phyloP scores from a whole-genome alignment of 371 early-diverging fungal genomes.

The Rhizopus sp. region DNA sequence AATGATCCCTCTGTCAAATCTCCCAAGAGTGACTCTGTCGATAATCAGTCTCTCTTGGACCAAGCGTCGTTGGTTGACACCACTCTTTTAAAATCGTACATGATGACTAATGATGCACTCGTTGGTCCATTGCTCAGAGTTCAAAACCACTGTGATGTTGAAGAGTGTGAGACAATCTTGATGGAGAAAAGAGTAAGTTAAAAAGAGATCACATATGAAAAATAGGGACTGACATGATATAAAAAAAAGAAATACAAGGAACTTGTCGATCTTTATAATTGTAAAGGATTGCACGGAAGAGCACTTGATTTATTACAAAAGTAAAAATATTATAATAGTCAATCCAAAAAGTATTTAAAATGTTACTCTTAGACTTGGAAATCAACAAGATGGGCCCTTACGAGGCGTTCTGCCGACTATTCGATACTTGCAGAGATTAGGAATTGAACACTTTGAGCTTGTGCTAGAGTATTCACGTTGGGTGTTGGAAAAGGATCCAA shows the following conservation, averaged over 20 bases:
- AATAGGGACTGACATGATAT: constrained; percentile 2
- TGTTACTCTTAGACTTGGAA: constrained; percentile 39
- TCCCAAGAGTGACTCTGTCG: constrained; percentile 12
- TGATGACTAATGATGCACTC: constrained; percentile 39
- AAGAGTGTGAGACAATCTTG: constrained; percentile 79
- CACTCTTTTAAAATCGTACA: constrained; percentile 69
- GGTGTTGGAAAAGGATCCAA: constrained; percentile 71
- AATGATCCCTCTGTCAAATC: constrained; percentile 18
- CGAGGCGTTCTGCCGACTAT: constrained; percentile 70
- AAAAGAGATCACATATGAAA: neutral
- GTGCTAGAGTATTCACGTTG: constrained; percentile 80
- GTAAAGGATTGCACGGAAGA: constrained; percentile 84
- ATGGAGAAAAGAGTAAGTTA: constrained; percentile 61
- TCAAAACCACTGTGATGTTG: constrained; percentile 84
- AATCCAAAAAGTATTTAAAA: constrained; percentile 5
- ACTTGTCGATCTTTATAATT: constrained; percentile 87
- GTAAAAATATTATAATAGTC: constrained; percentile 19
- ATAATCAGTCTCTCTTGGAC: constrained; percentile 46
- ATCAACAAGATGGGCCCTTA: constrained; percentile 55
- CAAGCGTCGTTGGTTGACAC: constrained; percentile 88
- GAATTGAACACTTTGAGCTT: constrained; percentile 74
- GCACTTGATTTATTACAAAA: constrained; percentile 79
- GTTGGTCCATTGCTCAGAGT: constrained; percentile 74
- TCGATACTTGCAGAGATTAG: constrained; percentile 75
- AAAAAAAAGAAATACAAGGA: constrained; percentile 72